Base-by-base conservation (phyloP, 352 stramenopile species). In the Phytophthora tubulina region DNA sequence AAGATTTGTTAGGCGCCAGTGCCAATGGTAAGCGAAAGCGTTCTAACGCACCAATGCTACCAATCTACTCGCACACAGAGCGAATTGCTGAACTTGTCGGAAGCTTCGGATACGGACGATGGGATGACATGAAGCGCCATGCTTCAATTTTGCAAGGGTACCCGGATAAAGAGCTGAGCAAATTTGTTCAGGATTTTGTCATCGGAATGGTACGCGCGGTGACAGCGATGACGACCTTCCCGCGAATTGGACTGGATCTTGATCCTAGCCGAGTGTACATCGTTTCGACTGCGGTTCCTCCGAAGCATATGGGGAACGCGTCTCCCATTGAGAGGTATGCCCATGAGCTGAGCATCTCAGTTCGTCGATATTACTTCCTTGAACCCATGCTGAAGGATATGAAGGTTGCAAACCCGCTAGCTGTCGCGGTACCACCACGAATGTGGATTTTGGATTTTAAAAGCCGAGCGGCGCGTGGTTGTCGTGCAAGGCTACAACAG, bases 91-190 rank as follows among this genome's bases (percentile, higher is more conserved):
- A 94, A 6, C 21, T 85, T 49, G 62, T 98, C 5, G 68, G 77
- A 17, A 75, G 57, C 4, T 95, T 85, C 60, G 92, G 92, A 45
- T 98, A 96, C 57, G 91, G 90, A 3, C 85, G 91, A 21, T 98
- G 91, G 91, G 69, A 88, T 27, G 82, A 92, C 10, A 92, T 97
- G 46, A 70, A 78, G 36, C 74, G 68, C 2, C 54, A 58, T 48
- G 71, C 57, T 30, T 44, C 56, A 0, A 33, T 52, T 2, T 67
- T 97, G 41, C 49, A 67, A 32, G 60, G 51, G 15, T 94, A 94
- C 64, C 53, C 82, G 6, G 39, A 80, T 15, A 30, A 51, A 10
- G 76, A 88, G 38, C 30, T 97, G 8, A 67, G 70, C 33, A 56
- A 58, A 30, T 92, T 92, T 72, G 64, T 64, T 15, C 76, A 82